Conservation (phyloP, 2,329 filamentous ascomycete species). For the Pseudomassariella vexata region DNA sequence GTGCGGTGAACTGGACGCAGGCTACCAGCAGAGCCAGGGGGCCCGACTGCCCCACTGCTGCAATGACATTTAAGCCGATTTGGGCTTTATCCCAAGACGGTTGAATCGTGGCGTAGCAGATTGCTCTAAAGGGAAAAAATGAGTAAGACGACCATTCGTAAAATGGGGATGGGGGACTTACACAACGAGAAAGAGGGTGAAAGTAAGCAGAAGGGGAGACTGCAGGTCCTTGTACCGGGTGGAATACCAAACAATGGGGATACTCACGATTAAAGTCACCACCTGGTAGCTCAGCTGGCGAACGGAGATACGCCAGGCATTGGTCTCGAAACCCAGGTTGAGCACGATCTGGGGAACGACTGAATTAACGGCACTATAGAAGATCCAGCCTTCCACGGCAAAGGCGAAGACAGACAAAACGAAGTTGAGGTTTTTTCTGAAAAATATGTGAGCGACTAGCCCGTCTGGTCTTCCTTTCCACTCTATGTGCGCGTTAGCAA, state of each 20-base stretch:
- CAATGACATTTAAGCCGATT: conserved; percentile 40
- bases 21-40: conserved; percentile 44
- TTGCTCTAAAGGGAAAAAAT: conserved; percentile 28
- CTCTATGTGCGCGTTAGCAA: conserved; percentile 27
- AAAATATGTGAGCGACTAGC: conserved; percentile 51
- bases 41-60: conserved; percentile 42
- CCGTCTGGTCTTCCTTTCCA: conserved; percentile 50
- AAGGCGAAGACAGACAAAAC: conserved; percentile 49
- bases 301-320: conserved; percentile 40
- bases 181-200: conserved; percentile 39
- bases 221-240: conserved; percentile 44
- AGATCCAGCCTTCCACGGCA: conserved; percentile 53
- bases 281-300: conserved; percentile 40
- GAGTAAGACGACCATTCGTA: too few relatives aligned
- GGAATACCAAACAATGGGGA: conserved; percentile 39
- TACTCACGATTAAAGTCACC: conserved; percentile 30
- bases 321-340: conserved; percentile 40
- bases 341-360: conserved; percentile 43
- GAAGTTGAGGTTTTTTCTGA: conserved; percentile 47
- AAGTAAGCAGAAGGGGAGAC: conserved; percentile 38
- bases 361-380: conserved; percentile 47
- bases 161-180: conserved; percentile 19
- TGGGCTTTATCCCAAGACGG: conserved; percentile 38
- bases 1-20: conserved; percentile 45
- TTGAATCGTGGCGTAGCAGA: conserved; percentile 39